Percentiles rank a stretch among this genome's conserved stretches.
phyloP scores from a whole-genome alignment of 345 rosid species.

The Geranium rotundifolium region DNA sequence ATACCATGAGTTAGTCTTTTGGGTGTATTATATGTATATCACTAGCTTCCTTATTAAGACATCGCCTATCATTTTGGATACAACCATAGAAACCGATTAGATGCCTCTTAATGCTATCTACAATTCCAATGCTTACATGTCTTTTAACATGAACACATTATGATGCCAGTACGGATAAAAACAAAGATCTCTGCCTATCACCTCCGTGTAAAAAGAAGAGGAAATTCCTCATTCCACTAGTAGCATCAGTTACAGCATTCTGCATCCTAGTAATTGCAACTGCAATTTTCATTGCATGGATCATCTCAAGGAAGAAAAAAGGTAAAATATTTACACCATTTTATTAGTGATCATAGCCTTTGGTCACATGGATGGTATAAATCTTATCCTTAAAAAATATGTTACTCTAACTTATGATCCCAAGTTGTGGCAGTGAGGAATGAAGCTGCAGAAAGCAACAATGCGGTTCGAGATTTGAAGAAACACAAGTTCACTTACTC shows the following conservation, averaged over 20 bases:
- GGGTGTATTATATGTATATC: too few relatives aligned
- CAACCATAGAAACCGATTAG: too few relatives aligned
- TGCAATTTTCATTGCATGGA: constrained; percentile 3
- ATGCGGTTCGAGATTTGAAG: constrained; percentile 8
- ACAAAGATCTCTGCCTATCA: constrained; percentile 8
- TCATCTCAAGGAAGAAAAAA: constrained; percentile 3
- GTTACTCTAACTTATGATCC: background rate
- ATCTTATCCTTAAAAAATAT: too few relatives aligned
- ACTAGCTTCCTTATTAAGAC: too few relatives aligned
- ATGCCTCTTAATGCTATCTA: too few relatives aligned
- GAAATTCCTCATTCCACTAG: constrained; percentile 7
- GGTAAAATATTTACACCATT: too few relatives aligned
- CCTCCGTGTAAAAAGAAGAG: constrained; percentile 11
- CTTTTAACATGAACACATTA: background rate
- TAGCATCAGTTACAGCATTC: constrained; percentile 6
- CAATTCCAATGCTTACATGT: background rate
- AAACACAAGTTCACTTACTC: constrained; percentile 19
- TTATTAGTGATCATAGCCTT: too few relatives aligned
- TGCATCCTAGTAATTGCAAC: constrained; percentile 2
- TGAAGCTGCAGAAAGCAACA: background rate
- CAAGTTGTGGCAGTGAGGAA: background rate
- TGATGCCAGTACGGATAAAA: constrained; percentile 10
- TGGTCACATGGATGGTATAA: too few relatives aligned
- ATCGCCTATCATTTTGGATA: too few relatives aligned
- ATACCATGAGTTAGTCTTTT: too few relatives aligned